Conservation (phyloP, 2,329 filamentous ascomycete species). For the Claviceps maximensis region DNA sequence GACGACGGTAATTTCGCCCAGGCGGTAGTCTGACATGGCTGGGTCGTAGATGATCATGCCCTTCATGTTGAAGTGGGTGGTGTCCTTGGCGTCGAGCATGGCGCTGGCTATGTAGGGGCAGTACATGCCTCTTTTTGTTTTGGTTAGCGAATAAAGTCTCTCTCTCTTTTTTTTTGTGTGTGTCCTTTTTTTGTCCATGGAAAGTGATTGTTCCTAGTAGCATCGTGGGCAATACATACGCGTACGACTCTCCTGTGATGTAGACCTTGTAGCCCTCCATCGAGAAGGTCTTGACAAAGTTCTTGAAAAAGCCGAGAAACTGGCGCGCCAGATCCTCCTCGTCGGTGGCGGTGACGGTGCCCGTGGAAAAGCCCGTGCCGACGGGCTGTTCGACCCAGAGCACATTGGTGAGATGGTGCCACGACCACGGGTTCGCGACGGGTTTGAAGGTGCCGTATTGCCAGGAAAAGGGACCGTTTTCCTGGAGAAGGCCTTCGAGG, state of each 20-base stretch:
- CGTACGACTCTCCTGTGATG: constrained; percentile 59
- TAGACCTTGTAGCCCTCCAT: constrained; percentile 57
- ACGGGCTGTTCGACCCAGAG: constrained; percentile 61
- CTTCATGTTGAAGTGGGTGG: constrained; percentile 50
- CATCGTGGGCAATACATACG: background rate
- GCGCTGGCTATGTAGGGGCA: constrained; percentile 57
- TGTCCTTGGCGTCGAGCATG: constrained; percentile 53
- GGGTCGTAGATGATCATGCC: constrained; percentile 61
- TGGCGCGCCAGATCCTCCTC: constrained; percentile 55
- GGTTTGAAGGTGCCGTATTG: constrained; percentile 56
- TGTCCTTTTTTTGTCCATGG: too few species aligned
- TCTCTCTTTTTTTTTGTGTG: background rate
- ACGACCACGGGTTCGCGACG: constrained; percentile 53
- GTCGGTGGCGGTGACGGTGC: constrained; percentile 47
- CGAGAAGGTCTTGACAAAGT: constrained; percentile 58
- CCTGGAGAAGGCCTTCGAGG: constrained; percentile 56
- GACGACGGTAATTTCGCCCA: constrained; percentile 32
- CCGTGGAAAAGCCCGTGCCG: constrained; percentile 55
- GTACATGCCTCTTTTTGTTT: constrained; percentile 32
- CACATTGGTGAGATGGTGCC: constrained; percentile 37
- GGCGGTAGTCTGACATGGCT: constrained; percentile 37
- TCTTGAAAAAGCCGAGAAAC: constrained; percentile 67
- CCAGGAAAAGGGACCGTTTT: constrained; percentile 65
- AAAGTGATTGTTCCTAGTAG: too few species aligned
- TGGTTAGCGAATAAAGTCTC: background rate